Evolutionary conservation across 345 rosid species (phyloP), one percentile per base, ranked within the genome.

Genomic region (Turritis glabra): DNA sequence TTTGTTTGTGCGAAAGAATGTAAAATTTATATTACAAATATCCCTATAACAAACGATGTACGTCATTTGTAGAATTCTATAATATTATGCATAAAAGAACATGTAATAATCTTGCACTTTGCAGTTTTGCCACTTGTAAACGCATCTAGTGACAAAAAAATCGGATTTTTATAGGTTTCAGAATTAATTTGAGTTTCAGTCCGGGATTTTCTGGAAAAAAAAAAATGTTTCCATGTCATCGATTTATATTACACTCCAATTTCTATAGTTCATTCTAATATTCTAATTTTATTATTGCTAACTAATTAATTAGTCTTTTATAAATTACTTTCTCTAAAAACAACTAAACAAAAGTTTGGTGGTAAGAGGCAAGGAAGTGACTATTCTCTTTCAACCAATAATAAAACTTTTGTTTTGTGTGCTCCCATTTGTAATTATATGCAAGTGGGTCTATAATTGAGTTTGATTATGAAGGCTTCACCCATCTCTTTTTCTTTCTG

Each of bases 391-490:
- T 72, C 76, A 50, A 61, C 69, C 68, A 72, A 62, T 62, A 72
- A 72, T 52, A 61, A 62, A 32, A 63, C 62, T 72, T 38, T 72
- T 51, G 69, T 62, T 72, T 71, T 61, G 68, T 61, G 69, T 72
- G 52, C 21, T 13, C 60, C 41, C 62, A 23, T 64, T 74, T 65
- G 78, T 65, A 74, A 46, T 65, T 74, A 74, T 74, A 47, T 65
- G 72, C 78, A 74, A 74, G 72, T 74, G 78, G 78, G 57, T 65
- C 66, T 65, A 74, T 74, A 74, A 74, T 74, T 74, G 66, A 65
- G 78, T 55, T 65, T 46, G 59, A 66, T 74, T 70, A 74, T 69
- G 71, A 73, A 73, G 21, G 38, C 50, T 72, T 48, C 15, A 60
- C 32, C 22, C 10, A 17, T 18, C 29, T 50, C 13, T 71, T 48